Base-by-base conservation (phyloP, 768 basidiomycete species). In the Collybia mongolica region DNA sequence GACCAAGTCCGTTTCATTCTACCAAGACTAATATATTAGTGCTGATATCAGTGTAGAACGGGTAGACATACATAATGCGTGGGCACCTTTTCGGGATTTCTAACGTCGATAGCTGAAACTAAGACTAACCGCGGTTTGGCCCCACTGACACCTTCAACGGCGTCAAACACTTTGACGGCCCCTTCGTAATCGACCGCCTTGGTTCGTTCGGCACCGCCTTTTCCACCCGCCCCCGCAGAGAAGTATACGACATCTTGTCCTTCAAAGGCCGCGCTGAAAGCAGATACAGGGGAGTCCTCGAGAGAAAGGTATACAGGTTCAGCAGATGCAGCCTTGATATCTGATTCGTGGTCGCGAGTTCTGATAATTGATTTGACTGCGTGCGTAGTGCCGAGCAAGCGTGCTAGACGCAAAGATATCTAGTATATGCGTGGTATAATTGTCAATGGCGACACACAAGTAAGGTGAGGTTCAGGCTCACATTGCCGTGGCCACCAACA, bases 131-230 rank as follows among this genome's bases (percentile, higher is more conserved):
- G 63, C 24, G 82, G 82, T 51, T 75, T 76, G 20, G 57, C 46
- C 1, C 70, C 71, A 39, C 73, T 56, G 2, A 82, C 67, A 0
- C 39, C 65, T 60, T 86, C 85, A 43, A 88, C 69, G 1, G 84
- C 86, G 58, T 88, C 85, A 57, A 82, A 86, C 2, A 85, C 76
- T 63, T 86, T 88, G 38, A 88, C 54, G 0, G 84, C 83, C 6
- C 84, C 85, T 43, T 83, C 80, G 55, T 79, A 81, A 57, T 80
- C 78, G 5, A 87, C 84, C 22, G 68, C 72, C 59, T 74, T 76
- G 3, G 80, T 85, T 23, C 78, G 61, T 58, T 81, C 79, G 32
- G 72, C 69, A 0, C 77, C 77, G 5, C 81, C 83, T 54, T 81
- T 81, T 0, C 81, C 82, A 0, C 83, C 83, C 0, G 84, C 79